Base-by-base conservation (phyloP, 345 rosid species). In the Iberis pinnata region DNA sequence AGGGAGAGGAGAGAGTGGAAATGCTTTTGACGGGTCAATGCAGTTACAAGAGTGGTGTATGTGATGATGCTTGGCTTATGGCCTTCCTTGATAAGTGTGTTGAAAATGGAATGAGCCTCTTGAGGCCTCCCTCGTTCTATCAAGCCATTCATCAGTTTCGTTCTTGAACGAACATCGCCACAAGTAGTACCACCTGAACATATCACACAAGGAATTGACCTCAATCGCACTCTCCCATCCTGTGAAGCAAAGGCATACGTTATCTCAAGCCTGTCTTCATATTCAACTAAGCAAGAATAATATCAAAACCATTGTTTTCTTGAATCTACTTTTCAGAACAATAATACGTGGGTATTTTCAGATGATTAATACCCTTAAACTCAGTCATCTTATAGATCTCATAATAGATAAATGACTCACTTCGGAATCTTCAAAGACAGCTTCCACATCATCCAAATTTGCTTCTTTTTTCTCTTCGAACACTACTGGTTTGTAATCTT, bases 51-150 rank as follows among this genome's bases (percentile, higher is more conserved):
- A 52, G 88, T 57, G 38, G 92, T 90, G 77, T 87, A 84, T 38
- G 98, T 87, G 66, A 90, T 55, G 20, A 80, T 70, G 53, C 89
- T 84, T 40, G 98, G 96, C 54, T 61, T 79, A 72, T 90, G 96
- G 40, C 95, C 89, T 58, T 80, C 92, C 53, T 87, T 89, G 20
- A 70, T 71, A 65, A 87, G 76, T 56, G 59, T 61, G 61, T 77
- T 58, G 56, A 84, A 90, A 60, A 90, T 62, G 49, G 75, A 70
- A 53, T 68, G 74, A 20, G 89, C 95, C 62, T 90, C 98, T 40
- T 70, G 81, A 38, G 95, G 95, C 71, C 82, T 87, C 69, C 84
- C 69, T 66, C 63, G 77, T 70, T 75, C 80, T 66, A 82, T 73
- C 73, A 87, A 73, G 37, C 65, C 45, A 46, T 70, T 90, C 98